These are phyloP conservation scores for Neurospora sublineolata DNA, from an alignment of 495 filamentous ascomycete species.

Conservation along the genomic window DNA sequence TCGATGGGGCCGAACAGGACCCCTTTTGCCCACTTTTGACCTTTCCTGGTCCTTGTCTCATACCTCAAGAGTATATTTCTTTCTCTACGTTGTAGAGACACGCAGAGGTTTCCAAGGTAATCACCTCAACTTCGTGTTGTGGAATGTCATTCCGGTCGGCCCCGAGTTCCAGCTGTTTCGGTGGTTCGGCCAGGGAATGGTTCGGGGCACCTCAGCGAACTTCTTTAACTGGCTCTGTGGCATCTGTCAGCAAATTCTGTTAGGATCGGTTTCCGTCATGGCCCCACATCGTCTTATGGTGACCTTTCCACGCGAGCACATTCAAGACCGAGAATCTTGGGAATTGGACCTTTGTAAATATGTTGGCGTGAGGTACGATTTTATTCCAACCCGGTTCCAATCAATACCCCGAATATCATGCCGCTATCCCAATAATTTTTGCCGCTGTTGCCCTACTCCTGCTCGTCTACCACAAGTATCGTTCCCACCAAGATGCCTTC, in stretches of 20 bases:
- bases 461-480: neutral
- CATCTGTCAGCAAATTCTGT: neutral
- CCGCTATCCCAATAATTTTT: neutral
- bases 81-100: neutral
- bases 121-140: neutral
- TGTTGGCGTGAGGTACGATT: neutral
- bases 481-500: neutral
- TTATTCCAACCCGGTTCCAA: neutral
- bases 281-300: neutral
- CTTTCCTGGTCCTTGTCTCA: neutral
- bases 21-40: neutral
- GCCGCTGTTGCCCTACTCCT: neutral
- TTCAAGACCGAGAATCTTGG: neutral
- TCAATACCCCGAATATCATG: neutral
- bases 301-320: neutral
- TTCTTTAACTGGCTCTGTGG: neutral
- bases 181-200: neutral
- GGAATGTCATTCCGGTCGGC: neutral
- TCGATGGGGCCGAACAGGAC: neutral
- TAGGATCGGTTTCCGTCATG: neutral
- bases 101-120: neutral
- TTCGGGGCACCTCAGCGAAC: neutral
- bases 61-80: neutral
- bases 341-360: neutral
- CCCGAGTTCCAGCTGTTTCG: neutral